Evolutionary conservation across 352 stramenopile genomes (phyloP), one percentile per base, ranked within the genome.

Genomic region (Lagenidium giganteum): DNA sequence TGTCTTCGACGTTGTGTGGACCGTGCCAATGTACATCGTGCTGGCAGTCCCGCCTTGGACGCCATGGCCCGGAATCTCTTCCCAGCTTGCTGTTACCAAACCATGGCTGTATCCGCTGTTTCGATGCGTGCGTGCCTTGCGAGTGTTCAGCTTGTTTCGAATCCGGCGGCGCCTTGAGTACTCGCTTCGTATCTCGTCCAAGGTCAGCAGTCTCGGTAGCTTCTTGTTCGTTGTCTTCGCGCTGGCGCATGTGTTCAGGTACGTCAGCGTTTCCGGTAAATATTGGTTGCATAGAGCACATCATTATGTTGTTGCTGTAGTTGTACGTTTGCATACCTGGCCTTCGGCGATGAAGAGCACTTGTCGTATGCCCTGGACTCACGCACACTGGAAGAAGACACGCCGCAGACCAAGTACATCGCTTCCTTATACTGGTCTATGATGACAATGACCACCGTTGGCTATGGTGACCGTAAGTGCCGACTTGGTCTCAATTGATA

Each of bases 401-500:
- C 74, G 16, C 54, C 88, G 25, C 53, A 67, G 12, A 70, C 74
- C 20, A 70, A 81, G 43, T 92, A 89, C 47, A 74, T 92, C 16
- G 76, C 80, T 8, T 61, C 80, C 2, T 87, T 84, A n/a, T 92
- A 92, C 60, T 88, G 76, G 80, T 75, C 80, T 18, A 89, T 92
- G 61, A 92, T 88, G 80, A 92, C 80, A 1, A 83, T 92, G 61
- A 82, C 78, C 8, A 88, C 78, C 0, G 76, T 88, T 21, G 78
- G 78, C 44, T 90, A 88, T 40, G 78, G 78, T 14, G 78, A 90
- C 38, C 63, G 76, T 88, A 74, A 45, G 67, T 70, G 30, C 7
- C 38, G 7, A 48, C 30, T 14, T 32, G n/a, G 5, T 32, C 37
- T 21, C 20, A 17, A 18, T 29, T 12, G 9, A 29, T 28, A 17